phyloP scores from a whole-genome alignment of 768 basidiomycete genomes.

The Sarcodon sp. region DNA sequence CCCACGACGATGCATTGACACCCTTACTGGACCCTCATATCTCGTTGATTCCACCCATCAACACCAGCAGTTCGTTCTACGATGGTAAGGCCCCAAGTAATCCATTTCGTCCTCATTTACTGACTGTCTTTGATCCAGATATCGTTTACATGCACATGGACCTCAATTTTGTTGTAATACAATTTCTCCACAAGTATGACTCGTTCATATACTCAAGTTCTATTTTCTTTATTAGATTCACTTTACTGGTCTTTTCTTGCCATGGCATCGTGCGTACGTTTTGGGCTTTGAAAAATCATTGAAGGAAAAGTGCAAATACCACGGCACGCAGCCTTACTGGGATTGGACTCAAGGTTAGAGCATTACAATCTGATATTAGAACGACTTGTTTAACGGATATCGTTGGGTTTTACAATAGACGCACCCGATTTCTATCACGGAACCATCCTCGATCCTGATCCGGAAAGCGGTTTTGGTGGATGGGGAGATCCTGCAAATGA shows the following conservation, averaged over 20 bases:
- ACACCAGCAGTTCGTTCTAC: not conserved
- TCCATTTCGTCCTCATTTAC: not conserved
- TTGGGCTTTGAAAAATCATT: constrained; percentile 10
- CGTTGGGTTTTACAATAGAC: constrained; percentile 4
- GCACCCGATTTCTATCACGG: constrained; percentile 10
- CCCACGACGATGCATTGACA: not conserved
- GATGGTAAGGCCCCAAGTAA: not conserved
- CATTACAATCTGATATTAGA: not conserved
- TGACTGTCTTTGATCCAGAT: constrained; percentile 1
- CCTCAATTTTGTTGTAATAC: constrained; percentile 8
- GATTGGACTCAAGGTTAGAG: constrained; percentile 15
- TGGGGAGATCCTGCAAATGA: constrained; percentile 14
- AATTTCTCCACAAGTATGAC: not conserved
- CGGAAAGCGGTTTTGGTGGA: constrained; percentile 13
- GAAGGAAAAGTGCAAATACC: constrained; percentile 11
- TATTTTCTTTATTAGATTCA: constrained; percentile 8
- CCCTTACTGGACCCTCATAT: not conserved
- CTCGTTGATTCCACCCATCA: not conserved
- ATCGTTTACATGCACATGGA: constrained; percentile 15
- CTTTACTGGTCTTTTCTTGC: constrained; percentile 12
- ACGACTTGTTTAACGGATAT: not conserved
- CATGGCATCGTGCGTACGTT: constrained; percentile 16
- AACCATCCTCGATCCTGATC: constrained; percentile 9
- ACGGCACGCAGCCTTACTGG: constrained; percentile 14
- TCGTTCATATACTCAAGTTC: not conserved